Conservation (phyloP, 2,329 filamentous ascomycete genomes). For the Pezicula neosporulosa region DNA sequence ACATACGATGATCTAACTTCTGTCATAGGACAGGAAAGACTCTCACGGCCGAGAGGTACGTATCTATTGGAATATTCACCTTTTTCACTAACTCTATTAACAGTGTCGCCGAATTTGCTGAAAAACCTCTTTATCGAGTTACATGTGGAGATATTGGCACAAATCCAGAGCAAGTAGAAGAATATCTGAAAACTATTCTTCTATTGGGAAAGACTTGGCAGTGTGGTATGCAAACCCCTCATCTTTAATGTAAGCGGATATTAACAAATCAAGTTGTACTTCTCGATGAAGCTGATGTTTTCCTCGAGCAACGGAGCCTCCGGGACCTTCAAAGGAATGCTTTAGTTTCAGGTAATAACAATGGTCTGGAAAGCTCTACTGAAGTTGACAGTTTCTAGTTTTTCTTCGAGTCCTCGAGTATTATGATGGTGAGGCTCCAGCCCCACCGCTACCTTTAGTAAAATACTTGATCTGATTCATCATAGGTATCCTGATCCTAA, state of each 20-base stretch:
- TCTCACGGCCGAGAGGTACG: too few species aligned
- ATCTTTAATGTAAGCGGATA: too few species aligned
- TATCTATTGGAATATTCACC: too few species aligned
- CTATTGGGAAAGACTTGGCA: constrained; percentile 5
- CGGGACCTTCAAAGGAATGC: constrained; percentile 7
- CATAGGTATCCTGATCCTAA: constrained; percentile 37
- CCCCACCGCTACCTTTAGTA: neutral
- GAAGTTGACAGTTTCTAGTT: constrained; percentile 15
- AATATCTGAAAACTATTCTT: constrained; percentile 4
- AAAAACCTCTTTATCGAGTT: constrained; percentile 45
- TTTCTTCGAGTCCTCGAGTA: constrained; percentile 36
- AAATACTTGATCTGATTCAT: neutral
- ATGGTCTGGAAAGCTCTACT: constrained; percentile 35
- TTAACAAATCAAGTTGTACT: constrained; percentile 4
- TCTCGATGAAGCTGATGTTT: constrained; percentile 14
- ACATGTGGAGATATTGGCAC: constrained; percentile 66
- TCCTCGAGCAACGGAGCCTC: constrained; percentile 5
- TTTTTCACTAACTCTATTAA: too few species aligned
- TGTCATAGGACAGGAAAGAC: too few species aligned
- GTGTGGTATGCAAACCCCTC: too few species aligned
- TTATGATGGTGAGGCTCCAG: constrained; percentile 18
- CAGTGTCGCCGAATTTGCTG: constrained; percentile 46
- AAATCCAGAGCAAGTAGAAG: constrained; percentile 60
- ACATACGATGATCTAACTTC: too few species aligned
- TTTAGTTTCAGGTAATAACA: constrained; percentile 26